phyloP scores from a whole-genome alignment of 768 basidiomycete species.

The Suillus subaureus region DNA sequence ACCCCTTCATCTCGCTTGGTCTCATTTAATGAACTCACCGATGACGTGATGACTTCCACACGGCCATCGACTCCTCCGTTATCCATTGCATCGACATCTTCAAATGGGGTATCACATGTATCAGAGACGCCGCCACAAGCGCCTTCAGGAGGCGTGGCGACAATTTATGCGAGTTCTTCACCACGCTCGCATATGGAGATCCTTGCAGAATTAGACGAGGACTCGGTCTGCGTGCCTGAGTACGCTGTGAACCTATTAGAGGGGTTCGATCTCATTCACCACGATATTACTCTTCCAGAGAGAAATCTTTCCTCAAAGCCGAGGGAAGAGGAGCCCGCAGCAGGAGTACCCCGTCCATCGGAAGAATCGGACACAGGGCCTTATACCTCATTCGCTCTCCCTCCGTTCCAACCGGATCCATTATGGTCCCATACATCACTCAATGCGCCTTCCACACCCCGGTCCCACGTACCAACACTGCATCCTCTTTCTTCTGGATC shows the following conservation, averaged over 20 bases:
- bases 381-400: conserved; percentile 33
- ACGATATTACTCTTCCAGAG: conserved; percentile 35
- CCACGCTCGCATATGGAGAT: conserved; percentile 41
- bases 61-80: conserved; percentile 33
- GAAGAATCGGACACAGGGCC: conserved; percentile 37
- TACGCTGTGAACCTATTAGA: conserved; percentile 49
- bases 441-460: conserved; percentile 24
- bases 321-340: conserved; percentile 32
- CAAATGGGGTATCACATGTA: conserved; percentile 16
- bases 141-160: conserved; percentile 33
- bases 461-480: conserved; percentile 26
- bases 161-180: conserved; percentile 37
- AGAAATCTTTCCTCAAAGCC: conserved; percentile 32
- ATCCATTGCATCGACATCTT: conserved; percentile 30
- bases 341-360: conserved; percentile 28
- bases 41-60: conserved; percentile 23
- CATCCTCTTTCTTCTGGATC: conserved; percentile 34
- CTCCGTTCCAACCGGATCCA: conserved; percentile 26
- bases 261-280: conserved; percentile 41
- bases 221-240: conserved; percentile 42
- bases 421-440: conserved; percentile 25
- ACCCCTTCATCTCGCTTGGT: conserved; percentile 25
- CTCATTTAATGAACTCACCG: conserved; percentile 23
- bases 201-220: conserved; percentile 34
- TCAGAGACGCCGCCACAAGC: background rate